These are phyloP conservation scores for Sisymbrium altissimum DNA, from an alignment of 345 rosid genomes.

Conservation along the genomic window DNA sequence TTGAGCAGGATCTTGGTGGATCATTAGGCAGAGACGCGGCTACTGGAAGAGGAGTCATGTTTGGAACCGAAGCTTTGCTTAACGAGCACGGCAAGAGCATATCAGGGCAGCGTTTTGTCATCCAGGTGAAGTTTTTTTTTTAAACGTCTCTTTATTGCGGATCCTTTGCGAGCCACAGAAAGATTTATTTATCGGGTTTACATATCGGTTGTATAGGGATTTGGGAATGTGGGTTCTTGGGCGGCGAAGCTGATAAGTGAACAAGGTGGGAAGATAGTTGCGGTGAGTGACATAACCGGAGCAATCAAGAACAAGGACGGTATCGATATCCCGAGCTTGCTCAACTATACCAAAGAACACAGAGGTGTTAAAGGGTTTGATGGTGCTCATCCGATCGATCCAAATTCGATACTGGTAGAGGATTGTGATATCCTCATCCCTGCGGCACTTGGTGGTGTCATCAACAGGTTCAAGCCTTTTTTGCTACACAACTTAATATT, in stretches of 20 bases:
- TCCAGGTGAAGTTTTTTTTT: slow-evolving; percentile 51
- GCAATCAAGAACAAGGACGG: slow-evolving; percentile 90
- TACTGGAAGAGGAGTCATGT: slow-evolving; percentile 93
- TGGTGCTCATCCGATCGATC: slow-evolving; percentile 54
- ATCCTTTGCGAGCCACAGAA: not conserved
- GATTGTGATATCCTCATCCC: slow-evolving; percentile 92
- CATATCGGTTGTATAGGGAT: slow-evolving; percentile 47
- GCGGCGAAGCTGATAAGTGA: slow-evolving; percentile 81
- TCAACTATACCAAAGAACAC: slow-evolving; percentile 56
- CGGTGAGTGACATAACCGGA: slow-evolving; percentile 78
- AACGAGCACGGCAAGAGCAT: slow-evolving; percentile 74
- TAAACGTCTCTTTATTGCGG: not conserved
- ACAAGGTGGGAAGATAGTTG: slow-evolving; percentile 82
- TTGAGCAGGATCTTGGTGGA: slow-evolving; percentile 86
- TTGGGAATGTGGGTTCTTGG: slow-evolving; percentile 99
- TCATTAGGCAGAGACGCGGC: slow-evolving; percentile 98
- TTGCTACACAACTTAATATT: not conserved
- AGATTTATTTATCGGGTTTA: not conserved
- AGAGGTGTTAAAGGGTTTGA: slow-evolving; percentile 85
- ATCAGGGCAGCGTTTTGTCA: slow-evolving; percentile 71
- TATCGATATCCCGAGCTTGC: slow-evolving; percentile 60
- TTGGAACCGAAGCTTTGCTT: slow-evolving; percentile 90
- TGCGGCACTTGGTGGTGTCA: slow-evolving; percentile 97
- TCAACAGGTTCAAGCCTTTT: slow-evolving; percentile 57
- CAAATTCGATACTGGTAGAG: slow-evolving; percentile 63